A percentile compares a stretch with the other conserved stretches of the same genome.
These are phyloP conservation scores for Lithospermum erythrorhizon DNA, from an alignment of 257 asterid genomes.

Conservation along the genomic window DNA sequence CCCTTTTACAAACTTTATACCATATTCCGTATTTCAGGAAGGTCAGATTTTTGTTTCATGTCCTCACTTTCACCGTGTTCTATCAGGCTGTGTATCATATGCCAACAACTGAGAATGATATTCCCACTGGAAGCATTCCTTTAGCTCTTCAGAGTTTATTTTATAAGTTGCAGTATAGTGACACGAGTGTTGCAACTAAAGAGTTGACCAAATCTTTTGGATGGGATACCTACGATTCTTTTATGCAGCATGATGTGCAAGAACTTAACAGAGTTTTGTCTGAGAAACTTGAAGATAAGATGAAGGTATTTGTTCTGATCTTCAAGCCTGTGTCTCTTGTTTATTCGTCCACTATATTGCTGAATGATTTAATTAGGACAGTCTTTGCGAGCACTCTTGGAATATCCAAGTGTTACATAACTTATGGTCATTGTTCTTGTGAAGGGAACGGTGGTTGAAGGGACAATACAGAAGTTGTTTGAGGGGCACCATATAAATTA, in stretches of 20 bases:
- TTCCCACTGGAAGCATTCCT: neutral
- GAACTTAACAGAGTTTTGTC: neutral
- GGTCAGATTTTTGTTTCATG: constrained; percentile 4
- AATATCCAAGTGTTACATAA: neutral
- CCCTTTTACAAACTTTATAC: constrained; percentile 14
- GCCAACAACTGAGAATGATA: neutral
- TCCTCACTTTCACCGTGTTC: neutral
- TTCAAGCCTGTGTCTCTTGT: neutral
- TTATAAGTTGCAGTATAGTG: neutral
- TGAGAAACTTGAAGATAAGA: neutral
- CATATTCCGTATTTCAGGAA: constrained; percentile 17
- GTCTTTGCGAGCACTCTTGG: neutral
- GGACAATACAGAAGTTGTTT: constrained; percentile 93
- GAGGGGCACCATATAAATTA: constrained; percentile 97
- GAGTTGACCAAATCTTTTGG: neutral
- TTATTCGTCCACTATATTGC: neutral
- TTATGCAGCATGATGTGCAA: neutral
- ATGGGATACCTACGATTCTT: neutral
- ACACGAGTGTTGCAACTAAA: neutral
- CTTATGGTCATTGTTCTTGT: neutral
- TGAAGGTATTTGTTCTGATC: neutral
- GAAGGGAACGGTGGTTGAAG: constrained; percentile 99
- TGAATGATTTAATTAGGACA: neutral
- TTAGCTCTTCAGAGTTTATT: neutral
- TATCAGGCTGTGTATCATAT: neutral